Base-by-base conservation (phyloP, 192 early-diverging fungal genomes). In the Chytriomyces confervae region DNA sequence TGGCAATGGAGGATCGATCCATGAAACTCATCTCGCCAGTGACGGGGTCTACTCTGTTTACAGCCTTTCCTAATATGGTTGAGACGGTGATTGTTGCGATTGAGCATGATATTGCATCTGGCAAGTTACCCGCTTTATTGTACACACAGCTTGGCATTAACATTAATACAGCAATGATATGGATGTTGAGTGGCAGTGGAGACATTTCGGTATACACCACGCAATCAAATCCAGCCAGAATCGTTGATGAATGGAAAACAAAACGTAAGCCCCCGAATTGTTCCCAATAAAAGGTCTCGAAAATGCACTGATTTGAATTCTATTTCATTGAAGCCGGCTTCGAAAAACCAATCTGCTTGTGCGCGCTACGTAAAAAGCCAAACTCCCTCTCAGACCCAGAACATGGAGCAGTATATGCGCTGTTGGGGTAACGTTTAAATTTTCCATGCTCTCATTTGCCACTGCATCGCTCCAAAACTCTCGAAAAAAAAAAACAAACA, bases 41-140 rank as follows among this genome's bases (percentile, higher is more conserved):
- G 20, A 82, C 82, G 13, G 87, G 87, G n/a, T 60, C 78, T 9
- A 79, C 83, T 11, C 69, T 89, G 9, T 73, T 83, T 10, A 83
- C 82, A 0, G 85, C 77, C 10, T 87, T 86, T 80, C 87, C 87
- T 7, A 81, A 84, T 48, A 86, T 87, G 79, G 18, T 27, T 10
- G 85, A 87, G 18, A 78, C 69, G 11, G 48, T 29, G 3, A 67
- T 80, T 6, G 20, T 66, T 23, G 85, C 81, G 24, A 65, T 79
- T 2, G 81, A 82, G n/a, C 84, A 86, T 73, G 87, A 88, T 72
- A 45, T 82, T 24, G 16, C 64, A 3, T 79, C 80, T 72, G 76
- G 84, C 84, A 66, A 74, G 62, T 24, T 27, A 61, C 27, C 6
- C 20, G 13, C 13, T 69, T 77, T 76, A 43, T 9, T 45, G 64